These are phyloP conservation scores for Mucor velutinosus DNA, from an alignment of 371 early-diverging fungal species.

Conservation along the genomic window DNA sequence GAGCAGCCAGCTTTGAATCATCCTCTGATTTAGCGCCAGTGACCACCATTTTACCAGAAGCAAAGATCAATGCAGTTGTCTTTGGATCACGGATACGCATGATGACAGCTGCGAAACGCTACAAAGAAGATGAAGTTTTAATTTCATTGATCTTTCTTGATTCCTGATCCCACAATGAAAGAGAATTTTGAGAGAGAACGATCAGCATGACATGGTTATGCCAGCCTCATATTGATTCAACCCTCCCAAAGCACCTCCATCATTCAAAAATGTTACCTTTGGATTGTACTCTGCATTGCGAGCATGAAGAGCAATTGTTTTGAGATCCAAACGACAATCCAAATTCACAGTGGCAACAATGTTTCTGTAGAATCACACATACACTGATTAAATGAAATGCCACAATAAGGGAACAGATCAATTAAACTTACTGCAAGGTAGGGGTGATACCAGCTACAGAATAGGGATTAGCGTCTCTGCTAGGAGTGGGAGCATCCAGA, in stretches of 20 bases:
- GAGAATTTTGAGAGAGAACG: slow-evolving; percentile 95
- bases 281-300: slow-evolving; percentile 99
- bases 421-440: slow-evolving; percentile 76
- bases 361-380: slow-evolving; percentile 61
- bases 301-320: slow-evolving; percentile 99
- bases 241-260: slow-evolving; percentile 27
- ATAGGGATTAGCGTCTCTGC: slow-evolving; percentile 53
- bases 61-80: slow-evolving; percentile 99
- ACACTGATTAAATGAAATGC: not conserved
- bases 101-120: slow-evolving; percentile 89
- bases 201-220: slow-evolving; percentile 49
- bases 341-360: slow-evolving; percentile 99
- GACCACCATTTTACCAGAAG: slow-evolving; percentile 99
- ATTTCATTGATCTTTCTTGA: no score
- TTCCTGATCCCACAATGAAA: slow-evolving; percentile 89
- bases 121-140: no score
- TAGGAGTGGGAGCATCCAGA: slow-evolving; percentile 51
- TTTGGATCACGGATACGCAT: slow-evolving; percentile 99
- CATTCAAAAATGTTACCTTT: slow-evolving; percentile 82
- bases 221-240: slow-evolving; percentile 74
- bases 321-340: slow-evolving; percentile 98
- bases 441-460: slow-evolving; percentile 79
- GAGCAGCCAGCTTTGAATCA: slow-evolving; percentile 95
- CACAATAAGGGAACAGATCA: not conserved
- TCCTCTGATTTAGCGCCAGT: slow-evolving; percentile 98